A percentile compares a stretch with the other conserved stretches of the same genome.
Conservation (phyloP, 2,329 filamentous ascomycete genomes). For the Alternaria conjuncta region DNA sequence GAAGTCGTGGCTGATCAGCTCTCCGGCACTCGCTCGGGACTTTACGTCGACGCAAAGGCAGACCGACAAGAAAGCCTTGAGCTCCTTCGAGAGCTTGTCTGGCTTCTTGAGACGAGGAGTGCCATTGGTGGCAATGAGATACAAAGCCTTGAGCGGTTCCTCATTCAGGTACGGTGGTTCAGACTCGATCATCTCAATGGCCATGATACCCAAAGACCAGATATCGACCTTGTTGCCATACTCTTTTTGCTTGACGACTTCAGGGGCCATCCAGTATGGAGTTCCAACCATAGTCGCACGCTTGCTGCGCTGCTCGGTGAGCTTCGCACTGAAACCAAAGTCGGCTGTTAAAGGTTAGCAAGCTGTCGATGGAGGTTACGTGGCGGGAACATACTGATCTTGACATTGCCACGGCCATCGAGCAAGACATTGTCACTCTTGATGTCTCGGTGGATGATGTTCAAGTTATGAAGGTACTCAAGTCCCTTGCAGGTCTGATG, state of each 20-base stretch:
- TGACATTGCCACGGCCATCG: constrained; percentile 93
- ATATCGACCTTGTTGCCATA: constrained; percentile 98
- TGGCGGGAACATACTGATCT: constrained; percentile 76
- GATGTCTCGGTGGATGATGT: constrained; percentile 98
- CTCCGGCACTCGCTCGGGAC: constrained; percentile 87
- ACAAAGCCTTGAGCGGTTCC: constrained; percentile 95
- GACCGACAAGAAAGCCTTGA: constrained; percentile 95
- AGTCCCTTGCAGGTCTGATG: constrained; percentile 89
- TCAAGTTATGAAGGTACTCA: constrained; percentile 91
- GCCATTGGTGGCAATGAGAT: constrained; percentile 96
- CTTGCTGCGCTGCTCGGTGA: constrained; percentile 95
- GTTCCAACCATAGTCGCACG: constrained; percentile 99
- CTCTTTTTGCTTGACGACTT: constrained; percentile 99
- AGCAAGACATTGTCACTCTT: constrained; percentile 98
- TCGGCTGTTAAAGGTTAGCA: constrained; percentile 68
- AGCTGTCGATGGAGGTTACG: not conserved
- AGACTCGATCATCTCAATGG: constrained; percentile 99
- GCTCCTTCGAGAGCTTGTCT: constrained; percentile 95
- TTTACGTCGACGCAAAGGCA: constrained; percentile 97
- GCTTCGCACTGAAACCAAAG: constrained; percentile 98
- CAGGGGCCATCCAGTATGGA: constrained; percentile 99
- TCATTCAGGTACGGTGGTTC: constrained; percentile 98
- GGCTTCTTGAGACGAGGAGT: constrained; percentile 97
- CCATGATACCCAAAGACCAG: constrained; percentile 99
- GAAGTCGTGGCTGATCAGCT: constrained; percentile 92